Percentiles rank a stretch among this genome's conserved stretches.
phyloP scores from a whole-genome alignment of 169 alveolate species.

The Plasmodium inui region DNA sequence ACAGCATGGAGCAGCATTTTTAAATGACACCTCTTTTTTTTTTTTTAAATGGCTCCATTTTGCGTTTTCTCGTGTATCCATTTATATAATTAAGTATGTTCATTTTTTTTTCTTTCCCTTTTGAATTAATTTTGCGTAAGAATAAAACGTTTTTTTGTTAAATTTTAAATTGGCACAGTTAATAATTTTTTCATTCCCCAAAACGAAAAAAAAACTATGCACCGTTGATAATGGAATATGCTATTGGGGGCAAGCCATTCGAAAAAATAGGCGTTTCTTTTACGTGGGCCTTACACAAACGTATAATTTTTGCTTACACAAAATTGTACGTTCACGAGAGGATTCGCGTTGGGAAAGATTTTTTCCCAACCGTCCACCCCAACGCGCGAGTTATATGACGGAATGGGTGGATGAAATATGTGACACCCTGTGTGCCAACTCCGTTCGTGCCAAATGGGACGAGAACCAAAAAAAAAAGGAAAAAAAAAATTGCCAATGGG shows the following conservation, averaged over 20 bases:
- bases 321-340: not conserved
- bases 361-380: not conserved
- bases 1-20: not conserved
- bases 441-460: not conserved
- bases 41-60: not conserved
- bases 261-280: not conserved
- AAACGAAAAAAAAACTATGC: not conserved
- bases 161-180: conserved; percentile 18
- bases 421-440: not conserved
- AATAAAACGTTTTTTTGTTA: conserved; percentile 37
- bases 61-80: not conserved
- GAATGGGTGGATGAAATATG: not conserved
- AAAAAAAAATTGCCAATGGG: not conserved
- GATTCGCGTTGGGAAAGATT: not conserved
- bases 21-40: not conserved
- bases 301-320: not conserved
- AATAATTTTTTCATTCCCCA: not conserved
- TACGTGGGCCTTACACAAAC: not conserved
- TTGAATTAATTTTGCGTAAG: conserved; percentile 27
- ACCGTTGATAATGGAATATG: conserved; percentile 3
- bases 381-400: not conserved
- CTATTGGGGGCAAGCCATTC: not conserved
- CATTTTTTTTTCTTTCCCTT: conserved; percentile 2
- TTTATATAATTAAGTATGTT: conserved; percentile 12
- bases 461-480: not conserved